Percentiles rank a stretch among this genome's conserved stretches.
Conservation (phyloP, 345 rosid genomes). For the Leavenworthia alabamica region DNA sequence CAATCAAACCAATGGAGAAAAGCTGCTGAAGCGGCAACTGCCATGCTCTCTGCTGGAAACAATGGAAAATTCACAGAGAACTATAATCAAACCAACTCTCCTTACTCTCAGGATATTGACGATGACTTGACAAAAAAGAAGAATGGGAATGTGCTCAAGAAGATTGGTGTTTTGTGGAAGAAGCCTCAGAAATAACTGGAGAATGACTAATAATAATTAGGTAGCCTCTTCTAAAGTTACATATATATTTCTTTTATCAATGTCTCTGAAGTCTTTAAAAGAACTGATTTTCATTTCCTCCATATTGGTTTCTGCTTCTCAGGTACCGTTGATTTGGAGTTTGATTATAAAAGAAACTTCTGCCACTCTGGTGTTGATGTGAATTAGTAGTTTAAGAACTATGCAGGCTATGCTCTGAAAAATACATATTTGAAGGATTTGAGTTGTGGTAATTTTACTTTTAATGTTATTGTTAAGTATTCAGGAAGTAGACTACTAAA, state of each 20-base stretch:
- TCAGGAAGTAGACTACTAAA: background rate
- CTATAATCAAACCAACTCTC: constrained; percentile 41
- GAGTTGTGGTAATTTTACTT: constrained; percentile 6
- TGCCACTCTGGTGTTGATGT: constrained; percentile 18
- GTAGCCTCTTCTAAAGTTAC: constrained; percentile 2
- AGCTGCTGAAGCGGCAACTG: constrained; percentile 94
- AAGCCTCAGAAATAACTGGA: constrained; percentile 64
- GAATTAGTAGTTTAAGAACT: constrained; percentile 15
- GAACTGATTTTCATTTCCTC: background rate
- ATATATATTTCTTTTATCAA: background rate
- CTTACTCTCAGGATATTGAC: constrained; percentile 61
- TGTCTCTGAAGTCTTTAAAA: background rate
- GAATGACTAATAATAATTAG: constrained; percentile 16
- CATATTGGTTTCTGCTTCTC: constrained; percentile 7
- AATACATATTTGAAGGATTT: constrained; percentile 14
- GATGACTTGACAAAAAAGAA: constrained; percentile 84
- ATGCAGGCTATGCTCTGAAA: constrained; percentile 5
- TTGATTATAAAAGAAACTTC: constrained; percentile 20
- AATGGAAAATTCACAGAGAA: constrained; percentile 64
- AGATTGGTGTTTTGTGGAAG: constrained; percentile 95
- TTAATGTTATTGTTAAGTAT: background rate
- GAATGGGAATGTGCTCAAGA: constrained; percentile 88
- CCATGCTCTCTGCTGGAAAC: constrained; percentile 78
- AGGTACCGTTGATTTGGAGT: constrained; percentile 21
- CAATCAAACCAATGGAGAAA: constrained; percentile 99